Evolutionary conservation across 108 stramenopile genomes (phyloP).

Genomic region (Skeletonema tropicum): DNA sequence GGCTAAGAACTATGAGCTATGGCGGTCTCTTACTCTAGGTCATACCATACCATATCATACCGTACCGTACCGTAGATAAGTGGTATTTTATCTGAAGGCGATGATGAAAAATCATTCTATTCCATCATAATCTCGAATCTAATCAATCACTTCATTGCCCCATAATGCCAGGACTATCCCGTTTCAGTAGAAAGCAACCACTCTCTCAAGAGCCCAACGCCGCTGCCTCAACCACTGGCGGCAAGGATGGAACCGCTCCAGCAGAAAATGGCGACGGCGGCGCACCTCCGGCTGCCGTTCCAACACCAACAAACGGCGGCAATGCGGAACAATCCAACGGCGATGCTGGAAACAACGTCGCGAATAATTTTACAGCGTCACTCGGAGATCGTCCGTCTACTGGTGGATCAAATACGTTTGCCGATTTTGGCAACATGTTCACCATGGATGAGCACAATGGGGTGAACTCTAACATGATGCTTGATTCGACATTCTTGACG

Average conservation of each 20-base stretch:
- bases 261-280: conserved; percentile 6
- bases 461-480: background rate
- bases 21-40: too few relatives aligned
- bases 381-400: background rate
- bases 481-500: conserved; percentile 1
- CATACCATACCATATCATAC: too few relatives aligned
- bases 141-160: too few relatives aligned
- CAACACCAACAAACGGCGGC: background rate
- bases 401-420: background rate
- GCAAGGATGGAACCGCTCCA: background rate
- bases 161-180: background rate
- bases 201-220: background rate
- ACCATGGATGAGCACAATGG: background rate
- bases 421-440: conserved; percentile 3
- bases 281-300: background rate
- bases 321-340: background rate
- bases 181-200: background rate
- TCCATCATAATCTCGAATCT: too few relatives aligned
- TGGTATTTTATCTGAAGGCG: too few relatives aligned
- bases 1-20: too few relatives aligned
- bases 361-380: background rate
- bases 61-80: too few relatives aligned
- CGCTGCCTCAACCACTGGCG: background rate
- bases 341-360: background rate
- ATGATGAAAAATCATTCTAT: too few relatives aligned